Base-by-base conservation (phyloP, 345 rosid genomes). In the Gossypium australe region DNA sequence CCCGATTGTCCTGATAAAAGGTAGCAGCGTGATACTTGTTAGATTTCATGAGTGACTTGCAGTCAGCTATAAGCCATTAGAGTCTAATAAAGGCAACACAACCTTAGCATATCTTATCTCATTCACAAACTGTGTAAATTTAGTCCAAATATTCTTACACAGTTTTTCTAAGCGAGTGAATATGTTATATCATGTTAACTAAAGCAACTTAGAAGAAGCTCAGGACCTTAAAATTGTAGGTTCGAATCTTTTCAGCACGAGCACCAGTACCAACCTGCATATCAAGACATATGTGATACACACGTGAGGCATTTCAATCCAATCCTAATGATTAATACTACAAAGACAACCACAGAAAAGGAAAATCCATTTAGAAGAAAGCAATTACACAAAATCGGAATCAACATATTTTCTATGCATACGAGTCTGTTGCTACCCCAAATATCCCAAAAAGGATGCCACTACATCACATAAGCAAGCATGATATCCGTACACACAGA, bases 201-300 rank as follows among this genome's bases (percentile, higher is more conserved):
- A 69, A 51, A 49, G 59, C 9, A 51, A 51, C 48, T 17, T 29
- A 52, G 61, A 43, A 25, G 57, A 52, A 29, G 27, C 45, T n/a
- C 44, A 2, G 38, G 81, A 91, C 99, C 93, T 95, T 93, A 81
- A 85, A 93, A 69, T 93, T 90, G 80, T 95, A 95, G 52, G 99
- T 95, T 70, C 99, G 83, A 79, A 95, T 93, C 86, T 95, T 95
- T 80, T 95, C 99, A 2, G 98, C 86, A 78, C 96, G 98, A 79
- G 97, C 89, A 76, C 98, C 99, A 48, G 92, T 91, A 9, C 99
- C 99, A 75, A 95, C 91, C 98, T 94, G 85, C 79, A 81, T 68
- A 17, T 70, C 65, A 56, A 67, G 29, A 51, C 49, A 71, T 41
- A 48, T 22, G 29, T 3, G 57, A 67, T 14, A 22, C n/a, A 67